A percentile compares a stretch with the other conserved stretches of the same genome.
These are phyloP conservation scores for Cardiospermum halicacabum DNA, from an alignment of 345 rosid genomes.

Conservation along the genomic window DNA sequence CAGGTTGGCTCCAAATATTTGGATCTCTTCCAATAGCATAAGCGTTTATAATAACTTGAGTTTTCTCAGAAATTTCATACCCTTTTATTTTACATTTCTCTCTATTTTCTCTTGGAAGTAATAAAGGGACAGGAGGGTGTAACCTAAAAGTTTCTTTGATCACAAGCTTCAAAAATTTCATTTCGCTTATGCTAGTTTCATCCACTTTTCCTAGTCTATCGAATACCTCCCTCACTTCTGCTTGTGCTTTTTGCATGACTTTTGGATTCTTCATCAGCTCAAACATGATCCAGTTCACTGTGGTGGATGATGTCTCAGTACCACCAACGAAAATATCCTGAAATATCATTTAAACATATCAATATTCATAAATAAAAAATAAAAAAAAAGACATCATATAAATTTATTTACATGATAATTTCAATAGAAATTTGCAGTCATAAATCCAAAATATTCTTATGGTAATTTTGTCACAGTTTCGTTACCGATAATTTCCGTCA, in stretches of 20 bases:
- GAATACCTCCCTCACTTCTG: constrained; percentile 23
- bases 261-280: constrained; percentile 24
- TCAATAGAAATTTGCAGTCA: too few relatives aligned
- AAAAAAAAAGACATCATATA: too few relatives aligned
- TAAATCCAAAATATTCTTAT: too few relatives aligned
- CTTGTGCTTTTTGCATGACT: constrained; percentile 18
- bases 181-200: constrained; percentile 16
- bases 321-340: constrained; percentile 24
- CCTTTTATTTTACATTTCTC: constrained; percentile 19
- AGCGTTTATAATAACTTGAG: constrained; percentile 24
- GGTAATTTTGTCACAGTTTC: too few relatives aligned
- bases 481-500: too few relatives aligned
- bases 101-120: constrained; percentile 24
- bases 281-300: constrained; percentile 25
- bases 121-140: constrained; percentile 23
- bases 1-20: constrained; percentile 26
- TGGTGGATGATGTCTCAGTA: constrained; percentile 28
- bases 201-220: constrained; percentile 14
- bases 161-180: constrained; percentile 18
- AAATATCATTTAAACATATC: neutral
- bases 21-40: constrained; percentile 37
- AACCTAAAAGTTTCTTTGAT: constrained; percentile 28
- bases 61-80: constrained; percentile 20
- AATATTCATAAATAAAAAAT: too few relatives aligned
- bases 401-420: too few relatives aligned